Evolutionary conservation across 352 stramenopile genomes (phyloP), one percentile per base, ranked within the genome.

Genomic region (Hyaloperonospora arabidopsidis): DNA sequence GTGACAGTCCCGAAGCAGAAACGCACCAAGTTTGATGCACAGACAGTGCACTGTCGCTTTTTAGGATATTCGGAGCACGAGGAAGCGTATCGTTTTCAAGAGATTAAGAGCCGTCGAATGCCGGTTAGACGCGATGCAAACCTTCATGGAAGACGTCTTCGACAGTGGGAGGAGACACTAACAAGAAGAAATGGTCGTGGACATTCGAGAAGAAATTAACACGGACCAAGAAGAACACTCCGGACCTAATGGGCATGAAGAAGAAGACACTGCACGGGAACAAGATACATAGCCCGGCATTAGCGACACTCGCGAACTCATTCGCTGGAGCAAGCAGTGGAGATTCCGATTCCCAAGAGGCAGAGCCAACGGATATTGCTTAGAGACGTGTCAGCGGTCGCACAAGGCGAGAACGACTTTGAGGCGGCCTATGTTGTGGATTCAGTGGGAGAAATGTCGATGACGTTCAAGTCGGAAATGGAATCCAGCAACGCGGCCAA

Each of bases 381-480:
- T 17, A 12, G n/a, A 3, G 21, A 46, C 1, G 29, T 29, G 8
- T 46, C 40, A 15, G 40, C 40, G 2, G n/a, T 46, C 5, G 40
- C 19, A 15, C 15, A 41, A 41, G 35, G 17, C 15, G 35, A 41
- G 17, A 8, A 45, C 5, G 15, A 23, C 15, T 45, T 45, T 22
- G 39, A 45, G 4, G 50, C 50, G 12, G 59, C 53, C 7, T 59
- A 35, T 18, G 53, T 66, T n/a, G 40, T 66, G 39, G 34, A 66
- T 56, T 57, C 52, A 61, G 54, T 63, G 29, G 48, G 48, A 58
- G 56, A 63, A 50, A 52, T 63, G 41, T 49, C 56, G 32, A 57
- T 41, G 5, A 57, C 59, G 41, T 62, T 54, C 23, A 54, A 46
- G 23, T 54, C 46, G 34, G 59, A 41, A 23, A 51, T 39, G 53